phyloP scores from a whole-genome alignment of 2,329 filamentous ascomycete genomes.

The Colletotrichum eremochloae region DNA sequence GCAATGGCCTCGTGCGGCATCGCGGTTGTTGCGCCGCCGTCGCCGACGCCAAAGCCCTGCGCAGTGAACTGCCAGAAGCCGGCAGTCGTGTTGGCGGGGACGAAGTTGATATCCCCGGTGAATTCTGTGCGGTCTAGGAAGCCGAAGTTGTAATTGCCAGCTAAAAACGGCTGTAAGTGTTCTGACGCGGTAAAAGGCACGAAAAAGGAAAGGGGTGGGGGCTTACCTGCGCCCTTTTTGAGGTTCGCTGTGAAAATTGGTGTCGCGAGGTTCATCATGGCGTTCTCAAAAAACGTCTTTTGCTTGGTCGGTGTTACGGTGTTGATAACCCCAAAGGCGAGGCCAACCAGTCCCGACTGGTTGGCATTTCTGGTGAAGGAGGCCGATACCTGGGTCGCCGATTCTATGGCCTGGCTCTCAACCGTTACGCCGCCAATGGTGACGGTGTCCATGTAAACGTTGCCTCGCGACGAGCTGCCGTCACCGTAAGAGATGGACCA shows the following conservation, averaged over 20 bases:
- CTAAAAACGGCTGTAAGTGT: constrained; percentile 28
- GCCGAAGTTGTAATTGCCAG: constrained; percentile 54
- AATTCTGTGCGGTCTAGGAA: constrained; percentile 69
- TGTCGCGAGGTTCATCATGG: constrained; percentile 46
- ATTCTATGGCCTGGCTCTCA: constrained; percentile 57
- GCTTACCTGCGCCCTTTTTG: constrained; percentile 52
- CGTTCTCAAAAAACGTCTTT: constrained; percentile 59
- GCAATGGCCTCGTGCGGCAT: constrained; percentile 65
- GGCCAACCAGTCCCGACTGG: constrained; percentile 59
- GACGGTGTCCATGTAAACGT: constrained; percentile 60
- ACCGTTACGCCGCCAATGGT: constrained; percentile 58
- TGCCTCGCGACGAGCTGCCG: constrained; percentile 56
- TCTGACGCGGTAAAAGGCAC: constrained; percentile 2
- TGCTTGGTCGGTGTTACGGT: constrained; percentile 56
- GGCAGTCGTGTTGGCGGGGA: constrained; percentile 65
- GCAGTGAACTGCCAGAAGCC: constrained; percentile 76
- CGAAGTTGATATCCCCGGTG: constrained; percentile 69
- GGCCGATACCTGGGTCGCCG: constrained; percentile 55
- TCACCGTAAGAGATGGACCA: constrained; percentile 62
- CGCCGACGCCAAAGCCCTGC: constrained; percentile 66
- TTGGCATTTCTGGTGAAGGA: constrained; percentile 54
- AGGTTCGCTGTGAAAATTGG: constrained; percentile 53
- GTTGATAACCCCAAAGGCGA: constrained; percentile 59
- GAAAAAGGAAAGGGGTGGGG: background rate
- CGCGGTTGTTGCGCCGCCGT: constrained; percentile 32